A percentile compares a stretch with the other conserved stretches of the same genome.
phyloP scores from a whole-genome alignment of 805 yeast species.

The Candida vaughaniae region DNA sequence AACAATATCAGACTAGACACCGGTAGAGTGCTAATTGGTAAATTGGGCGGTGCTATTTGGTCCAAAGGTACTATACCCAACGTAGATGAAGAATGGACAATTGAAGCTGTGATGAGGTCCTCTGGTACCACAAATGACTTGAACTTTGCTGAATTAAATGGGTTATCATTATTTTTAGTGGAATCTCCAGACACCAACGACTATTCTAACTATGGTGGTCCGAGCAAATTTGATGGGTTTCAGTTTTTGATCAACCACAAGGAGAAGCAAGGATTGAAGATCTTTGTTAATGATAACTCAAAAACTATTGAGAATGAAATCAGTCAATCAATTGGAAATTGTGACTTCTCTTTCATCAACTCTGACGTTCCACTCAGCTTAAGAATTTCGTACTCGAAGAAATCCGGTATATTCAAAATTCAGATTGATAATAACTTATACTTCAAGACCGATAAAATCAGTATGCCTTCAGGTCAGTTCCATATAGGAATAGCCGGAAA shows the following conservation, averaged over 20 bases:
- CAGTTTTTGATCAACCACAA: slow-evolving; percentile 56
- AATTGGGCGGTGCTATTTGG: slow-evolving; percentile 24
- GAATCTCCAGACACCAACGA: slow-evolving; percentile 17
- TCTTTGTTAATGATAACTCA: slow-evolving; percentile 61
- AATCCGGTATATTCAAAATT: slow-evolving; percentile 51
- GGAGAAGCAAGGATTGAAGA: slow-evolving; percentile 52
- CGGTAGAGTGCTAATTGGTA: slow-evolving; percentile 40
- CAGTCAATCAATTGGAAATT: slow-evolving; percentile 48
- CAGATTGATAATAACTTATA: slow-evolving; percentile 72
- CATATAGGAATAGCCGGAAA: slow-evolving; percentile 56
- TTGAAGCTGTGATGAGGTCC: slow-evolving; percentile 64
- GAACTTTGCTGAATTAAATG: slow-evolving; percentile 40
- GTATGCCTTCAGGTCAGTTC: slow-evolving; percentile 42
- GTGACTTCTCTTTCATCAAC: slow-evolving; percentile 60
- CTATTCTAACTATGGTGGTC: slow-evolving; percentile 47
- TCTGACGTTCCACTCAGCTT: slow-evolving; percentile 69
- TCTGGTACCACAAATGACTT: slow-evolving; percentile 41
- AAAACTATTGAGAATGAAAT: slow-evolving; percentile 28
- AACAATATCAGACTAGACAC: slow-evolving; percentile 90
- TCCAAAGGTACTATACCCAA: slow-evolving; percentile 16
- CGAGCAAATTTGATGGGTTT: slow-evolving; percentile 59
- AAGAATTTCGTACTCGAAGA: slow-evolving; percentile 58
- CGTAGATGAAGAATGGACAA: slow-evolving; percentile 45
- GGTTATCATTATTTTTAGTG: slow-evolving; percentile 51
- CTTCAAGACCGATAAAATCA: slow-evolving; percentile 59